Evolutionary conservation across 345 rosid species (phyloP).

Genomic region (Lumnitzera littorea): DNA sequence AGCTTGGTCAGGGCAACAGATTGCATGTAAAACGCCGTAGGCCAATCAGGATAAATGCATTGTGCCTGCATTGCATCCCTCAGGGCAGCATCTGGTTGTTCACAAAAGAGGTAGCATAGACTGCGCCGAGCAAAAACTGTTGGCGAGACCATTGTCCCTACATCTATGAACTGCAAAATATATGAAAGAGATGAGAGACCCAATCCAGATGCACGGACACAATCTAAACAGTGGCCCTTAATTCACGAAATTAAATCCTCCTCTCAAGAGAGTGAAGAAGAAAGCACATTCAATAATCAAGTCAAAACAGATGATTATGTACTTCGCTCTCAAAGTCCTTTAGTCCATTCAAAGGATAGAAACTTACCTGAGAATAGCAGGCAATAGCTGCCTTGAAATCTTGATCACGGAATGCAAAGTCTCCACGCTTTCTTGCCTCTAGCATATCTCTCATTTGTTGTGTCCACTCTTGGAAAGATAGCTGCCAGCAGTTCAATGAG

Average conservation of each 20-base stretch:
- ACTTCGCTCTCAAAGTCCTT: neutral
- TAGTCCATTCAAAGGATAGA: neutral
- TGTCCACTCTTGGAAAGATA: constrained; percentile 98
- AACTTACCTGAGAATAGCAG: constrained; percentile 83
- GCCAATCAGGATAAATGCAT: constrained; percentile 79
- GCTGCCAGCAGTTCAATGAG: constrained; percentile 32
- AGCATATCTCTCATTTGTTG: constrained; percentile 97
- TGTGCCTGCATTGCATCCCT: constrained; percentile 99
- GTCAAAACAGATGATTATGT: neutral
- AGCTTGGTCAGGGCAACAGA: constrained; percentile 93
- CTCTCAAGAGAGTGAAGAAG: no score
- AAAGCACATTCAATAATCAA: neutral
- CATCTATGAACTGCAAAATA: constrained; percentile 66
- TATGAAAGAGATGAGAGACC: neutral
- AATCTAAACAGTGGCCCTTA: no score
- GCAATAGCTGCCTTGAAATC: constrained; percentile 89
- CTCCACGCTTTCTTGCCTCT: constrained; percentile 91
- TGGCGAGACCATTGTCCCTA: constrained; percentile 82
- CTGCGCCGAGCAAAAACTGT: constrained; percentile 92
- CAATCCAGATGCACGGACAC: neutral
- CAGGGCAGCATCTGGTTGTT: constrained; percentile 84
- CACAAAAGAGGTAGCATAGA: constrained; percentile 76
- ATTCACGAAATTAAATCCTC: no score
- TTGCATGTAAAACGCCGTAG: constrained; percentile 94
- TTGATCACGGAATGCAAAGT: constrained; percentile 86